Percentiles rank a stretch among this genome's conserved stretches.
These are phyloP conservation scores for Fusarium tupiense DNA, from an alignment of 2,329 filamentous ascomycete genomes.

Conservation along the genomic window DNA sequence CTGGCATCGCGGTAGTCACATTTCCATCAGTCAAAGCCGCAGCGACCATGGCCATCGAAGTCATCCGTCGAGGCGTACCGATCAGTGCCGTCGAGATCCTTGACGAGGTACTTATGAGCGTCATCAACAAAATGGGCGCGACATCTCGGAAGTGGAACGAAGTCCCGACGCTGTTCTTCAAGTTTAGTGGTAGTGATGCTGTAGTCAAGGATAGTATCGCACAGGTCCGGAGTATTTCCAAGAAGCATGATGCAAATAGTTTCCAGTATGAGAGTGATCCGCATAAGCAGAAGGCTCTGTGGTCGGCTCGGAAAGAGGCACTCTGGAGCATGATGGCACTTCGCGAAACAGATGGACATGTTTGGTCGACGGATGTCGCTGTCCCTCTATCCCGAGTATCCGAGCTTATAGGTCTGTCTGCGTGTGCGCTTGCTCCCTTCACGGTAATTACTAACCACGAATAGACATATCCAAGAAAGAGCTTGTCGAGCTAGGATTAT, in stretches of 20 bases:
- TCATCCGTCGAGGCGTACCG: constrained; percentile 78
- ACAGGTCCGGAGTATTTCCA: constrained; percentile 59
- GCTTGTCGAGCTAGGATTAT: constrained; percentile 84
- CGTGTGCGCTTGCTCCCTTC: rapidly evolving
- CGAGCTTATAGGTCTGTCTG: constrained; percentile 62
- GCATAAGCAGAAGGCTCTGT: constrained; percentile 77
- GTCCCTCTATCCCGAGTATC: constrained; percentile 80
- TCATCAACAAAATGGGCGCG: constrained; percentile 78
- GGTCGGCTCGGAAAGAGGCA: constrained; percentile 85
- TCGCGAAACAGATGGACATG: constrained; percentile 74
- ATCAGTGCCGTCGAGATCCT: constrained; percentile 85
- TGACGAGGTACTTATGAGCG: constrained; percentile 87
- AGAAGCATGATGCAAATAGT: not conserved
- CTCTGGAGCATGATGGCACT: constrained; percentile 80
- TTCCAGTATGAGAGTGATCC: constrained; percentile 74
- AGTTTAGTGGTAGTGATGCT: constrained; percentile 81
- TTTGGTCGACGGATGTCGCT: constrained; percentile 78
- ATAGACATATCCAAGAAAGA: constrained; percentile 85
- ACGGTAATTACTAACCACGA: rapidly evolving
- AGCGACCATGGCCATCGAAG: constrained; percentile 75
- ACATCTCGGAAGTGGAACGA: constrained; percentile 78
- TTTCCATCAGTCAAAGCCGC: constrained; percentile 82
- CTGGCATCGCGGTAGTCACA: constrained; percentile 80
- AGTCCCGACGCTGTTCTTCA: constrained; percentile 82
- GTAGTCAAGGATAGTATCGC: constrained; percentile 80